Conservation (phyloP, 2,329 filamentous ascomycete species). For the Achaetomium macrosporum region DNA sequence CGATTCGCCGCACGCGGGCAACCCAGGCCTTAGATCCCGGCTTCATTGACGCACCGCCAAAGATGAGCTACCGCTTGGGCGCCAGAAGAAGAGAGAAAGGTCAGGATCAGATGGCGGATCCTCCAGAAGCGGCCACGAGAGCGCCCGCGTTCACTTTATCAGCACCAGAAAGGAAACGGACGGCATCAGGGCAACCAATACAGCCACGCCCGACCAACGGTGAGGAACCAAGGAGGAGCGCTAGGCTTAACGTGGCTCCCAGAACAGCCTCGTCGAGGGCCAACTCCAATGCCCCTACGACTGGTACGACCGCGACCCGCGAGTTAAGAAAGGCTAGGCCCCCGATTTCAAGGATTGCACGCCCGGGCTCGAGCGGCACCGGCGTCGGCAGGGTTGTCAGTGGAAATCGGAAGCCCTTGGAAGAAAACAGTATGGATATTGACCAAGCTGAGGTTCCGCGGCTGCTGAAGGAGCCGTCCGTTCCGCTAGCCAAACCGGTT, state of each 20-base stretch:
- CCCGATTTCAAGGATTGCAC: conserved; percentile 59
- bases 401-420: conserved; percentile 73
- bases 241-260: conserved; percentile 62
- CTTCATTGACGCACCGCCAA: conserved; percentile 54
- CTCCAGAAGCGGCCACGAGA: conserved; percentile 34
- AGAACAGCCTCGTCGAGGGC: conserved; percentile 60
- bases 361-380: conserved; percentile 58
- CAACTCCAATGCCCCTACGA: conserved; percentile 50
- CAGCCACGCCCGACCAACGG: conserved; percentile 44
- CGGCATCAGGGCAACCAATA: conserved; percentile 76
- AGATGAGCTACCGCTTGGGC: conserved; percentile 53
- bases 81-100: conserved; percentile 37
- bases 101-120: conserved; percentile 40
- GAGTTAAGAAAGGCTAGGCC: conserved; percentile 82
- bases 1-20: conserved; percentile 48
- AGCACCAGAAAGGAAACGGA: conserved; percentile 71
- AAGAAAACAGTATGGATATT: conserved; percentile 61
- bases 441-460: conserved; percentile 58
- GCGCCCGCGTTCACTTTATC: conserved; percentile 35
- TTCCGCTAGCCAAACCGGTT: conserved; percentile 34
- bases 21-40: conserved; percentile 47
- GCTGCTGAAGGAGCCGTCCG: conserved; percentile 36
- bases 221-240: conserved; percentile 65
- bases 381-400: conserved; percentile 83
- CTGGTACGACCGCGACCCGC: conserved; percentile 57